Conservation (phyloP, 176 grass and related monocot species). For the Cenchrus purpureus region DNA sequence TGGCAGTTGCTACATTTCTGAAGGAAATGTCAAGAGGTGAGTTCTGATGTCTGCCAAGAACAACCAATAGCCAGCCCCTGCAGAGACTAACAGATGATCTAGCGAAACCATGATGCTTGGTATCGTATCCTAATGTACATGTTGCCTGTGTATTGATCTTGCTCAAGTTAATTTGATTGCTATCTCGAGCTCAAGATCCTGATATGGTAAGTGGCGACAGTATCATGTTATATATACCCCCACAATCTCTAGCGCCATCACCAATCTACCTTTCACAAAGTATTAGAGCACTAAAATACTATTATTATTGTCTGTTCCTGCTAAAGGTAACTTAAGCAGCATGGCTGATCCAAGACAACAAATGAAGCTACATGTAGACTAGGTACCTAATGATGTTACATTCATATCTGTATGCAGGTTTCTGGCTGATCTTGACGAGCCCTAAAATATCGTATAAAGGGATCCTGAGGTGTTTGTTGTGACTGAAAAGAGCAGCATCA, state of each 20-base stretch:
- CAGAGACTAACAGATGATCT: neutral
- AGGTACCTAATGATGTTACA: conserved; percentile 3
- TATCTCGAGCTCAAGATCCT: conserved; percentile 28
- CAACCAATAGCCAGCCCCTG: conserved; percentile 29
- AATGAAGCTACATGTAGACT: conserved; percentile 4
- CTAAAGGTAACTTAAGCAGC: conserved; percentile 16
- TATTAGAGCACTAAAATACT: conserved; percentile 16
- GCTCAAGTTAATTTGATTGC: neutral
- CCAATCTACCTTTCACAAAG: conserved; percentile 34
- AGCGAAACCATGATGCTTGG: neutral
- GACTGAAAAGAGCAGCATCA: conserved; percentile 36
- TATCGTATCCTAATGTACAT: neutral
- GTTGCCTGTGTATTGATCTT: neutral
- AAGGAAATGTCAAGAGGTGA: conserved; percentile 71
- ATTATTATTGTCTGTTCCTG: neutral
- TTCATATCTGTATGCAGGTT: conserved; percentile 27
- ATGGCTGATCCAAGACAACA: conserved; percentile 7
- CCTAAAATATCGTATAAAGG: conserved; percentile 25
- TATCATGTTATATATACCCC: conserved; percentile 20
- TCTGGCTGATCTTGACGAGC: conserved; percentile 17
- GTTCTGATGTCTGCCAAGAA: conserved; percentile 53
- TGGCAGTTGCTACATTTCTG: conserved; percentile 32
- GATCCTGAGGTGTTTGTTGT: conserved; percentile 37
- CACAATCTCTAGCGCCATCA: conserved; percentile 8
- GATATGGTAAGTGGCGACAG: conserved; percentile 32